These are phyloP conservation scores for Ogataea populi-albae DNA, from an alignment of 805 yeast genomes.

Conservation along the genomic window DNA sequence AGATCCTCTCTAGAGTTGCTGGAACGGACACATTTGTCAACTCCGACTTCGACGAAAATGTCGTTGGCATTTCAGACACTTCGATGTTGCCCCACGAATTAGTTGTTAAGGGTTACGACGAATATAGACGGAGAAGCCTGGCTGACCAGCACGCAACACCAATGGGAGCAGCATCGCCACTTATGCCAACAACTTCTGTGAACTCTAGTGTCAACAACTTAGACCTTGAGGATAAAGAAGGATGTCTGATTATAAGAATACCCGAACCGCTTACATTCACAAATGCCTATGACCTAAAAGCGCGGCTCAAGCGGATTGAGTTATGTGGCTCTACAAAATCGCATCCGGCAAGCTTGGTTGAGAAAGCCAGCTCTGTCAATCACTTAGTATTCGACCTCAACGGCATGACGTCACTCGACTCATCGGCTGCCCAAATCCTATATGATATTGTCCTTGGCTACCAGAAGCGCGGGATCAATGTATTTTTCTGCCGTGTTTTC, in stretches of 20 bases:
- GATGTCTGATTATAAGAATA: constrained; percentile 72
- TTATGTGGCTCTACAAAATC: constrained; percentile 67
- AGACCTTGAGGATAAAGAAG: constrained; percentile 52
- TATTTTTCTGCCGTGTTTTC: constrained; percentile 62
- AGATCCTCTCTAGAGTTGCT: constrained; percentile 69
- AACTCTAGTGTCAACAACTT: constrained; percentile 3
- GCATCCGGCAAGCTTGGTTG: constrained; percentile 58
- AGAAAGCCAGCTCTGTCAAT: constrained; percentile 41
- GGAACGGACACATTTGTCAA: constrained; percentile 63
- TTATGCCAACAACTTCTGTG: background rate
- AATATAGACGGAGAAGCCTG: constrained; percentile 13
- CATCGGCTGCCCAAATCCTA: constrained; percentile 75
- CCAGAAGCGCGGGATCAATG: constrained; percentile 49
- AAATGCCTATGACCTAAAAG: constrained; percentile 72
- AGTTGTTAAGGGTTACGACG: constrained; percentile 27
- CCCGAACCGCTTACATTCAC: constrained; percentile 91
- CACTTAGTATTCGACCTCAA: constrained; percentile 71
- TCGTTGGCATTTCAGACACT: constrained; percentile 7
- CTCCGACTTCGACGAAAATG: constrained; percentile 52
- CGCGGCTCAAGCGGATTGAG: constrained; percentile 67
- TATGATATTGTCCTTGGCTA: constrained; percentile 58
- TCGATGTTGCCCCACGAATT: constrained; percentile 13
- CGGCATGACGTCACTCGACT: constrained; percentile 79
- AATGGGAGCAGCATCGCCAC: background rate
- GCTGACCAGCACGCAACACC: background rate